A percentile compares a stretch with the other conserved stretches of the same genome.
phyloP scores from a whole-genome alignment of 2,329 filamentous ascomycete species.

The Clarireedia homoeocarpa region DNA sequence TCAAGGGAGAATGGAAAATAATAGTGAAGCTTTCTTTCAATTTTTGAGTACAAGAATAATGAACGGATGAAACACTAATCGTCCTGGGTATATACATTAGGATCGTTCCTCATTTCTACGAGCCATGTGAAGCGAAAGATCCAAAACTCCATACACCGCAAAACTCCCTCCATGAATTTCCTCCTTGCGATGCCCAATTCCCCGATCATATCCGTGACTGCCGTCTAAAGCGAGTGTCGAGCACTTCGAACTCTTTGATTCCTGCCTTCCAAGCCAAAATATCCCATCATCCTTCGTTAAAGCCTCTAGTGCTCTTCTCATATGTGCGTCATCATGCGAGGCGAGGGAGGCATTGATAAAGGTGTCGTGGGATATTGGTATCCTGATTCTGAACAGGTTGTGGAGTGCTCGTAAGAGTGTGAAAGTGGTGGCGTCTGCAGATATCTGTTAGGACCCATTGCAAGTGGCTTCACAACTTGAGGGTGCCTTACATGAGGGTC shows the following conservation, averaged over 20 bases:
- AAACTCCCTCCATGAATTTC: constrained; percentile 11
- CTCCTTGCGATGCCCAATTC: constrained; percentile 14
- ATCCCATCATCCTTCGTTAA: constrained; percentile 11
- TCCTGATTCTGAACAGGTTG: constrained; percentile 52
- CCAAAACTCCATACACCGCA: neutral
- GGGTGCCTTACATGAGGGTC: constrained; percentile 67
- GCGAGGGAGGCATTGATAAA: constrained; percentile 64
- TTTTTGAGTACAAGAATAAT: constrained; percentile 2
- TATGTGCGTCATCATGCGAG: constrained; percentile 39
- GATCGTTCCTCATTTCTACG: constrained; percentile 9
- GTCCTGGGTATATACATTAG: constrained; percentile 23
- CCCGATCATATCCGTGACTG: constrained; percentile 13
- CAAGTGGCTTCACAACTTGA: constrained; percentile 9
- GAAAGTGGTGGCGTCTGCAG: constrained; percentile 68
- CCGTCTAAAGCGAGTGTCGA: constrained; percentile 28
- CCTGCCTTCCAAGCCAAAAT: constrained; percentile 7
- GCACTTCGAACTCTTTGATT: constrained; percentile 28
- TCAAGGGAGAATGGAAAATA: neutral
- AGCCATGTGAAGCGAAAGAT: neutral
- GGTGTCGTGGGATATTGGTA: constrained; percentile 62
- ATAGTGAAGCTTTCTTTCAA: neutral
- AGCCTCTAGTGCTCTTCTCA: constrained; percentile 12
- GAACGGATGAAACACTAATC: constrained; percentile 7
- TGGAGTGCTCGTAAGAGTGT: constrained; percentile 63
- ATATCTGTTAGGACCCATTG: constrained; percentile 16